A percentile compares a stretch with the other conserved stretches of the same genome.
phyloP scores from a whole-genome alignment of 768 basidiomycete species.

The Mycena venus region DNA sequence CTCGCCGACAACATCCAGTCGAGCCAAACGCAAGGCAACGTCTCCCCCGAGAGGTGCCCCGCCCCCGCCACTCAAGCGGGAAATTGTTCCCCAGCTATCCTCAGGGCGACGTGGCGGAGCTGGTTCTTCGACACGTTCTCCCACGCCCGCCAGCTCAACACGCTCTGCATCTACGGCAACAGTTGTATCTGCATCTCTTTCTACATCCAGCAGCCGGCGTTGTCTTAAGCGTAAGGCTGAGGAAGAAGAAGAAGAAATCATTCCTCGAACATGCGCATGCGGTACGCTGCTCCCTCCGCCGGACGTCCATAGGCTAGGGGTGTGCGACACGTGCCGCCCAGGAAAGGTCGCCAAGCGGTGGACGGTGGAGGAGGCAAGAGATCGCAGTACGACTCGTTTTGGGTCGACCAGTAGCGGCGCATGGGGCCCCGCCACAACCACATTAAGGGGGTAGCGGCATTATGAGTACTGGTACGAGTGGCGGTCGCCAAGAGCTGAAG shows the following conservation, averaged over 20 bases:
- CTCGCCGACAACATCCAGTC: neutral
- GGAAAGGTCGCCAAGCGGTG: neutral
- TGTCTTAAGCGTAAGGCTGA: neutral
- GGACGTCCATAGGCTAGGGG: neutral
- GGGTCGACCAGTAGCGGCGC: too few species aligned
- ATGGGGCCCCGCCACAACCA: too few species aligned
- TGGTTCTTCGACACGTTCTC: neutral
- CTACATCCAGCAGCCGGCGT: too few species aligned
- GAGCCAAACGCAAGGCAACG: constrained; percentile 3
- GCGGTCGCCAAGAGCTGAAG: too few species aligned
- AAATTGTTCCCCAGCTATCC: neutral
- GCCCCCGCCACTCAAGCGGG: neutral
- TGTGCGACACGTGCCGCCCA: neutral
- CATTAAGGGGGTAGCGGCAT: too few species aligned
- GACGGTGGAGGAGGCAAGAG: neutral
- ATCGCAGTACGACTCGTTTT: too few species aligned
- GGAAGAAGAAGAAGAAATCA: neutral
- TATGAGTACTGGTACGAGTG: too few species aligned
- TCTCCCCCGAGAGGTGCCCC: neutral
- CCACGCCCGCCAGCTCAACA: neutral
- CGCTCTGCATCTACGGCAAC: neutral
- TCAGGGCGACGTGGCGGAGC: neutral
- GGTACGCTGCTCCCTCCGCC: constrained; percentile 16
- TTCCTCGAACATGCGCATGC: neutral
- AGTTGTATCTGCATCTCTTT: too few species aligned